Evolutionary conservation across 1,139 yeast genomes (phyloP).

Genomic region (Saccharomyces uvarum): DNA sequence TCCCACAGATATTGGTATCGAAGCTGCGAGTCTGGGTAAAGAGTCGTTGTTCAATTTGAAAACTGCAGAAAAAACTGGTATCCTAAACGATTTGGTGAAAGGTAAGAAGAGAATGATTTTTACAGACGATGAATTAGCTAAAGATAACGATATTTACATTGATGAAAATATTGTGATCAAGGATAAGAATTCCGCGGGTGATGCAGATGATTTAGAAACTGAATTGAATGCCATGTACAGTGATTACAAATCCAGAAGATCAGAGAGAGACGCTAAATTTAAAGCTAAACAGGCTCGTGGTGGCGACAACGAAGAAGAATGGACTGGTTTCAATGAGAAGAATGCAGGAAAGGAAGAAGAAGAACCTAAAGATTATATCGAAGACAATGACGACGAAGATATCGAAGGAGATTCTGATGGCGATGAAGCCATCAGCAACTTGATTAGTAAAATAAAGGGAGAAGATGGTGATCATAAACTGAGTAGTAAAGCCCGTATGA

Average conservation of each 20-base stretch:
- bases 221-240: constrained; percentile 79
- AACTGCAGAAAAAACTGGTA: constrained; percentile 79
- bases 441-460: constrained; percentile 51
- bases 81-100: constrained; percentile 59
- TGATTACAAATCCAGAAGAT: constrained; percentile 60
- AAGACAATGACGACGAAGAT: constrained; percentile 37
- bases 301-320: constrained; percentile 68
- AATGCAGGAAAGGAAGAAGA: constrained; percentile 38
- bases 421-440: constrained; percentile 60
- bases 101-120: constrained; percentile 81
- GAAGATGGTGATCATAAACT: constrained; percentile 44
- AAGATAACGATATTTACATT: constrained; percentile 46
- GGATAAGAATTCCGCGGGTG: constrained; percentile 38
- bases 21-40: constrained; percentile 76
- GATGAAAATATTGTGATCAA: constrained; percentile 37
- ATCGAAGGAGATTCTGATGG: constrained; percentile 50
- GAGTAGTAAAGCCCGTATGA: constrained; percentile 63
- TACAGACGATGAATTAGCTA: constrained; percentile 45
- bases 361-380: constrained; percentile 32
- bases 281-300: constrained; percentile 79
- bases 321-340: constrained; percentile 72
- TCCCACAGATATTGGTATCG: constrained; percentile 87
- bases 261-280: constrained; percentile 73
- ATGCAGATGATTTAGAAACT: constrained; percentile 65
- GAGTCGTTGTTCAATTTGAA: constrained; percentile 78